Percentiles rank a stretch among this genome's conserved stretches.
Evolutionary conservation across 768 basidiomycete genomes (phyloP).

Genomic region (Cubamyces lactineus): DNA sequence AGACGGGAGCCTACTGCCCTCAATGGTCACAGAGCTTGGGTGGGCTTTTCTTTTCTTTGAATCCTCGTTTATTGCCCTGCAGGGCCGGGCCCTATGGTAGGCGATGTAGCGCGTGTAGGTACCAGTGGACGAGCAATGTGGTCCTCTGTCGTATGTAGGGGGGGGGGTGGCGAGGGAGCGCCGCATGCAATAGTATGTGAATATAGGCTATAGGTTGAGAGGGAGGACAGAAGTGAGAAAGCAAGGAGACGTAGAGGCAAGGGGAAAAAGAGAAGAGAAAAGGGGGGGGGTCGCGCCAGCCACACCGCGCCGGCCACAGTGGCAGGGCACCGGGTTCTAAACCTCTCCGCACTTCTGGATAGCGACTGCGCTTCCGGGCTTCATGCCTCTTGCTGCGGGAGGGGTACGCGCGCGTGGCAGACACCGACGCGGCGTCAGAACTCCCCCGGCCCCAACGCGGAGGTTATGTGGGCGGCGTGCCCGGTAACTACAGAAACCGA

Average conservation of each 20-base stretch:
- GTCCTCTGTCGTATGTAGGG: background rate
- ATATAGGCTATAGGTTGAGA: background rate
- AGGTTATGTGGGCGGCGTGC: background rate
- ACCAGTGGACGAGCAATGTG: background rate
- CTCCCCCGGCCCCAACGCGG: slow-evolving; percentile 1
- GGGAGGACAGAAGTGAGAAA: background rate
- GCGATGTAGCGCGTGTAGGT: background rate
- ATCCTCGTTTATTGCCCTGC: slow-evolving; percentile 10
- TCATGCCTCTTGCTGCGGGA: slow-evolving; percentile 11
- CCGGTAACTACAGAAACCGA: too few species aligned
- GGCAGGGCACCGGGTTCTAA: slow-evolving; percentile 9
- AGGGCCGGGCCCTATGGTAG: slow-evolving; percentile 19
- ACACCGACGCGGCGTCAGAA: background rate
- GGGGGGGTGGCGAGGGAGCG: background rate
- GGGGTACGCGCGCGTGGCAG: slow-evolving; percentile 1
- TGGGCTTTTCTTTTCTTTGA: too few species aligned
- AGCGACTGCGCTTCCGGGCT: background rate
- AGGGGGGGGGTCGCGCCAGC: background rate
- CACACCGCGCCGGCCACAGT: slow-evolving; percentile 1
- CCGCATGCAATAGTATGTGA: background rate
- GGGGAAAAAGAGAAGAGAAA: background rate
- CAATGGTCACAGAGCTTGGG: too few species aligned
- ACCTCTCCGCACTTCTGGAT: slow-evolving; percentile 6
- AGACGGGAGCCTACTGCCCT: too few species aligned
- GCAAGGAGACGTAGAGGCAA: too few species aligned